These are phyloP conservation scores for Suhomyces sp. DNA, from an alignment of 805 yeast species.

Conservation along the genomic window DNA sequence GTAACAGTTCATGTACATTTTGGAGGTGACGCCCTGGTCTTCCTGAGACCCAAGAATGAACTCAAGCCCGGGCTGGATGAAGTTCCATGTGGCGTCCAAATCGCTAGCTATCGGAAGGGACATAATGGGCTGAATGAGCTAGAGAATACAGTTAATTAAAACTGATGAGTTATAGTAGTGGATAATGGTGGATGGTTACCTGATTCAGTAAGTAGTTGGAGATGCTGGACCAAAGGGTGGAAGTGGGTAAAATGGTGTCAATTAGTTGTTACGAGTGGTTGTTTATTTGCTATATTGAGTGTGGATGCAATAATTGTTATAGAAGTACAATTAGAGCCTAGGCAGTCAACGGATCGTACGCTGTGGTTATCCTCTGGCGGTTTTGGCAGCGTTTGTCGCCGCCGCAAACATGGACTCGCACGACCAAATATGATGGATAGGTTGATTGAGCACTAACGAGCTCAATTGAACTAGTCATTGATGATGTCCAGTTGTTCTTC, in stretches of 20 bases:
- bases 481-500: too few relatives aligned
- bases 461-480: too few relatives aligned
- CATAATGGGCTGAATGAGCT: background rate
- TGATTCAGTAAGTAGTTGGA: background rate
- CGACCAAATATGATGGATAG: background rate
- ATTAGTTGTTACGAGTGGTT: background rate
- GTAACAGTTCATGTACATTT: constrained; percentile 83
- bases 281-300: background rate
- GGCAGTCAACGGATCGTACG: background rate
- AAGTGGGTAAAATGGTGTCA: background rate
- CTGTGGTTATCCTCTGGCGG: background rate
- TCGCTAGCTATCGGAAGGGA: constrained; percentile 56
- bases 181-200: background rate
- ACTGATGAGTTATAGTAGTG: too few relatives aligned
- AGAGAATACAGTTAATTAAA: too few relatives aligned
- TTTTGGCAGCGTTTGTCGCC: background rate
- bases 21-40: constrained; percentile 60
- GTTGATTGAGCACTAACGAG: background rate
- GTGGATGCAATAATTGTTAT: background rate
- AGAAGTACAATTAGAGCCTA: background rate
- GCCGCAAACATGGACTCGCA: background rate
- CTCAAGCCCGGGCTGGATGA: constrained; percentile 72
- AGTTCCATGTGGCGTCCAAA: constrained; percentile 69
- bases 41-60: constrained; percentile 69
- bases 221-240: background rate